Conservation (phyloP, 768 basidiomycete species). For the Trichaptum fuscoviolaceum region DNA sequence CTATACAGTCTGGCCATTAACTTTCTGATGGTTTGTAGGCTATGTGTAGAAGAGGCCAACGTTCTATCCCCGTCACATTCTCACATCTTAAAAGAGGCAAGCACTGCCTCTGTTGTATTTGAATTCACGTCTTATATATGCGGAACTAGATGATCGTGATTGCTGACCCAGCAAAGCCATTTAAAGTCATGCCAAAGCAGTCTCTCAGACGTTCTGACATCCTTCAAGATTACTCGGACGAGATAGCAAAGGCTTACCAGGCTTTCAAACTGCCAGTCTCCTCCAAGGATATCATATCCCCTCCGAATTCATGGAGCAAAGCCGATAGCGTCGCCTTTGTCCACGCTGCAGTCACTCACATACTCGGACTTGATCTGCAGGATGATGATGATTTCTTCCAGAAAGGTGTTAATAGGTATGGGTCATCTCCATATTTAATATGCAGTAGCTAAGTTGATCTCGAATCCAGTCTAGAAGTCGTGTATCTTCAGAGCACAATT, state of each 20-base stretch:
- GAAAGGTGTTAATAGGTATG: conserved; percentile 24
- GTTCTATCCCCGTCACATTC: conserved; percentile 10
- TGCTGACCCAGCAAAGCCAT: conserved; percentile 33
- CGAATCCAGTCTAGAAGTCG: conserved; percentile 28
- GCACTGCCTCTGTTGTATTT: not conserved
- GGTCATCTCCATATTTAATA: not conserved
- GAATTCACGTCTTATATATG: not conserved
- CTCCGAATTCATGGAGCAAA: conserved; percentile 18
- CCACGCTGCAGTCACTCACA: conserved; percentile 25
- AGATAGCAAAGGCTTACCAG: not conserved
- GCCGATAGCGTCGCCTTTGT: conserved; percentile 24
- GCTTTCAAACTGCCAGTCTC: too few species aligned
- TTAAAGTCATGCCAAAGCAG: conserved; percentile 37
- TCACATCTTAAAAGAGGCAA: conserved; percentile 12
- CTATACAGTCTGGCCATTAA: not conserved
- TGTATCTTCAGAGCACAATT: conserved; percentile 30
- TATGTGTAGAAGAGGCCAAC: conserved; percentile 9
- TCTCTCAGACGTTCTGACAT: conserved; percentile 32
- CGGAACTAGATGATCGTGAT: conserved; percentile 21
- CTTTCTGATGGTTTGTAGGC: conserved; percentile 16
- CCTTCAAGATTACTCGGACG: conserved; percentile 19
- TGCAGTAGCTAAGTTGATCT: not conserved
- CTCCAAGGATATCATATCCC: not conserved
- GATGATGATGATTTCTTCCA: too few species aligned
- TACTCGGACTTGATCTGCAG: conserved; percentile 21